Evolutionary conservation across 495 filamentous ascomycete genomes (phyloP).

Genomic region (Podospora conica): DNA sequence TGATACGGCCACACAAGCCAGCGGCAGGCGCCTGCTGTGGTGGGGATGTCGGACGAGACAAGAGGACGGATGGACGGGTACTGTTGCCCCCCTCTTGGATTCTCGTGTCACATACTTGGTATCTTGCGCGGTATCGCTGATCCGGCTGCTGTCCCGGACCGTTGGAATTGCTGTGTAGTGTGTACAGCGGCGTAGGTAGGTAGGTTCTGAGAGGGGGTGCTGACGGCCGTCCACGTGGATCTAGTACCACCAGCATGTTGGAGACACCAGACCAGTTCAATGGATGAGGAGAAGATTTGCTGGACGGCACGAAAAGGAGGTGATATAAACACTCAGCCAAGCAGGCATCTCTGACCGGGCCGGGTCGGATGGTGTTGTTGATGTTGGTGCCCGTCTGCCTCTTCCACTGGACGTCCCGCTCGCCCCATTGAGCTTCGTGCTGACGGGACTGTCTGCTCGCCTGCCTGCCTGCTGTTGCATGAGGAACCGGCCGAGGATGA

Average conservation of each 20-base stretch:
- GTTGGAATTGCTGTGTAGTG: background rate
- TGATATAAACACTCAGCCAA: background rate
- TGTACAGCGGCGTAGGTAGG: too few relatives aligned
- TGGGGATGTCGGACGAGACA: background rate
- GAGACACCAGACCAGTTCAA: background rate
- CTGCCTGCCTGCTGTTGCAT: background rate
- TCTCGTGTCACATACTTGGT: background rate
- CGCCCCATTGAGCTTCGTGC: too few relatives aligned
- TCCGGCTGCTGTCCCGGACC: background rate
- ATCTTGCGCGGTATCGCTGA: background rate
- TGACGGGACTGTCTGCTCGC: too few relatives aligned
- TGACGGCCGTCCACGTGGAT: background rate
- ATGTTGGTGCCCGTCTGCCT: background rate
- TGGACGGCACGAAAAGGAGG: background rate
- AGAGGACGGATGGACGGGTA: background rate
- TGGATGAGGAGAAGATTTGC: background rate
- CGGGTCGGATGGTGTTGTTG: background rate
- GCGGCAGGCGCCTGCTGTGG: background rate
- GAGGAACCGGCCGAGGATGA: background rate
- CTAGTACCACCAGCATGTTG: background rate
- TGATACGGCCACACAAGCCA: constrained; percentile 10
- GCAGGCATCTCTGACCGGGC: background rate
- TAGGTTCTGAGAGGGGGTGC: background rate
- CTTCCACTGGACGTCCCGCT: too few relatives aligned
- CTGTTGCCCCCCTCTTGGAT: background rate